These are phyloP conservation scores for Phytophthora pinifolia DNA, from an alignment of 352 stramenopile species.

Conservation along the genomic window DNA sequence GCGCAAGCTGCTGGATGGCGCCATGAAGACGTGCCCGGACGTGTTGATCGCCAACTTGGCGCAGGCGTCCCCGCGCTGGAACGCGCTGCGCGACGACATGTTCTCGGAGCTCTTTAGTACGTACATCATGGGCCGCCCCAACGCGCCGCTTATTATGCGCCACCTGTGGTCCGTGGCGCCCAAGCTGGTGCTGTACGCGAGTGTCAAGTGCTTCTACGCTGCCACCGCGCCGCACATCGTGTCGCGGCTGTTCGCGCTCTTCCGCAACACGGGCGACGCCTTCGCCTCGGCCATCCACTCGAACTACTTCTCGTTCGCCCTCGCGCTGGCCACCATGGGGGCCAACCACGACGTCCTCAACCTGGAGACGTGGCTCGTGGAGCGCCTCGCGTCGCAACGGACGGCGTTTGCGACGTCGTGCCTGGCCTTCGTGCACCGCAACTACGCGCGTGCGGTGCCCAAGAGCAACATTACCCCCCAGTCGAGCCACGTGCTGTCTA, in stretches of 20 bases:
- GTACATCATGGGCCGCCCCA: conserved; percentile 86
- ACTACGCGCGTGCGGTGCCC: conserved; percentile 78
- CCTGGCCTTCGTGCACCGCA: conserved; percentile 83
- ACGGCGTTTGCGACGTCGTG: conserved; percentile 86
- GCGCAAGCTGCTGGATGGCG: conserved; percentile 71
- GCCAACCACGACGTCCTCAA: conserved; percentile 87
- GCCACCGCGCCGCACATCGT: conserved; percentile 80
- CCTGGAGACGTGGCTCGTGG: conserved; percentile 81
- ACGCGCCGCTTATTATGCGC: conserved; percentile 87
- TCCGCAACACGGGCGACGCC: conserved; percentile 82
- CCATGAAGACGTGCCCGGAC: conserved; percentile 84
- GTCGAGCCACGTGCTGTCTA: conserved; percentile 77
- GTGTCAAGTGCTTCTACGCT: conserved; percentile 87
- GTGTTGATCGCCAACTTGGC: conserved; percentile 87
- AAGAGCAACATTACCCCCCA: conserved; percentile 82
- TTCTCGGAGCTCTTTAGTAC: conserved; percentile 88
- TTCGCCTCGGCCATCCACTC: conserved; percentile 84
- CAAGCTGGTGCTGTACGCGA: conserved; percentile 87
- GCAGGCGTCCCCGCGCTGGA: conserved; percentile 75
- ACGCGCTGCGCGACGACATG: conserved; percentile 79
- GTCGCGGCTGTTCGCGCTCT: conserved; percentile 78
- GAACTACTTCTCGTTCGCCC: conserved; percentile 89
- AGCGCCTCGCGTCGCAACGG: conserved; percentile 73
- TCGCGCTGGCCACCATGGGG: conserved; percentile 79
- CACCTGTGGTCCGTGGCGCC: conserved; percentile 84